Base-by-base conservation (phyloP, 2,329 filamentous ascomycete genomes). In the Paracorniculantispora psalliotae region DNA sequence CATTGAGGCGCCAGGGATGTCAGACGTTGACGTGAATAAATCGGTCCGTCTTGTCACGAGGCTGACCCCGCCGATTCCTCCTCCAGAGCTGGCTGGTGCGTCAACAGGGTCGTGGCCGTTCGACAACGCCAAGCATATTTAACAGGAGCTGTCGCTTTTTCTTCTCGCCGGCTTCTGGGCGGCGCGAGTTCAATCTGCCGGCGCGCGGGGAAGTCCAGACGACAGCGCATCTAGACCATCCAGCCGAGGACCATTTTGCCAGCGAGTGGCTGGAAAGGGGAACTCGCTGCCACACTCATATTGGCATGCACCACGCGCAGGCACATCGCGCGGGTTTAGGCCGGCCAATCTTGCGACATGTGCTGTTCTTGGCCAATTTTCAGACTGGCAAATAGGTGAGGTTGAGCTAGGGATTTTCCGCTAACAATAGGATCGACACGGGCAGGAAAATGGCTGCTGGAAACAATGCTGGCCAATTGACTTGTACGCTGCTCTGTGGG, bases 41-140 rank as follows among this genome's bases (percentile, higher is more conserved):
- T 55, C 52, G 41, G 52, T 55, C 52, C 52, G 39, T 55, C 41
- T 55, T 28, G 52, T 47, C 41, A 47, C 41, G 41, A 47, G 26
- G 39, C 25, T 26, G 21, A 47, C 26, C 52, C 41, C 28, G 41
- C 21, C 41, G 47, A 23, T 47, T 25, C 52, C 28, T 25, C 26
- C 39, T 12, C n/a, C 51, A 15, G 25, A 25, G 23, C 39, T 23
- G 15, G 35, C 23, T 25, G 17, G 49, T 52, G 15, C 21, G 35
- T 13, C 37, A 13, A 37, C 33, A 12, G 33, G 23, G 7, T 9
- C 23, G 8, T 41, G 6, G 6, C 13, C 17, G 35, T 53, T 30
- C 37, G 25, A 43, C 3, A 12, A 37, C 33, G 48, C 21, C 30
- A 25, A n/a, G 30, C 19, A n/a, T 9, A 37, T 51, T 37, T 12